Base-by-base conservation (phyloP, 2,329 filamentous ascomycete genomes). In the Thyridium curvatum region DNA sequence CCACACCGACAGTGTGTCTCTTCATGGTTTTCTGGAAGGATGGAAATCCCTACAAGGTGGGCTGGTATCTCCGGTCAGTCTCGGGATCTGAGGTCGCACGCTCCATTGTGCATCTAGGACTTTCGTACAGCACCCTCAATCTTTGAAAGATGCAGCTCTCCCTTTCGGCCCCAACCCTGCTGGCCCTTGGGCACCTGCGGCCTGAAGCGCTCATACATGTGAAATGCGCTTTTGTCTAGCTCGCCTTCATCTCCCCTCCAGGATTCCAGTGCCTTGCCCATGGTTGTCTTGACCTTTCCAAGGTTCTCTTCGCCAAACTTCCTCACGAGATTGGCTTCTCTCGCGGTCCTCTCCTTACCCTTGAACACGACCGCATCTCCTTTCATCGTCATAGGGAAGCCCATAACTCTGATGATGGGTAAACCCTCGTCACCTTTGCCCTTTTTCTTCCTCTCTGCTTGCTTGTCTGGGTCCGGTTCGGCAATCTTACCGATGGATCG, bases 161-260 rank as follows among this genome's bases (percentile, higher is more conserved):
- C 41, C 31, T 45, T 41, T 8, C 38, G 26, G 2, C 43, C 43
- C 43, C 41, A 43, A 14, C 43, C 43, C 31, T 39, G 34, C 31
- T 40, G 43, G 1, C 41, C 41, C 6, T 39, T 39, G 8, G 36
- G 18, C 12, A 45, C 31, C 15, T 41, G 30, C 5, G 43, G 43
- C 9, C 43, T 35, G n/a, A 45, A 43, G 17, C 38, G 13, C 31
- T 45, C 41, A 30, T 43, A 45, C 36, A 43, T 40, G 15, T 41
- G 38, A 12, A 45, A 45, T n/a, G 38, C 43, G 18, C 32, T 31
- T 12, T 16, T 18, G 18, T 45, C 38, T 35, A 45, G 17, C 17
- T 43, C 41, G 8, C 39, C 36, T n/a, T 43, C 38, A 12, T 18
- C 14, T 4, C 41, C 43, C 26, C 26, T 39, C 43, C 41, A 45